A percentile compares a stretch with the other conserved stretches of the same genome.
phyloP scores from a whole-genome alignment of 768 basidiomycete genomes.

The Gloeophyllum trabeum region DNA sequence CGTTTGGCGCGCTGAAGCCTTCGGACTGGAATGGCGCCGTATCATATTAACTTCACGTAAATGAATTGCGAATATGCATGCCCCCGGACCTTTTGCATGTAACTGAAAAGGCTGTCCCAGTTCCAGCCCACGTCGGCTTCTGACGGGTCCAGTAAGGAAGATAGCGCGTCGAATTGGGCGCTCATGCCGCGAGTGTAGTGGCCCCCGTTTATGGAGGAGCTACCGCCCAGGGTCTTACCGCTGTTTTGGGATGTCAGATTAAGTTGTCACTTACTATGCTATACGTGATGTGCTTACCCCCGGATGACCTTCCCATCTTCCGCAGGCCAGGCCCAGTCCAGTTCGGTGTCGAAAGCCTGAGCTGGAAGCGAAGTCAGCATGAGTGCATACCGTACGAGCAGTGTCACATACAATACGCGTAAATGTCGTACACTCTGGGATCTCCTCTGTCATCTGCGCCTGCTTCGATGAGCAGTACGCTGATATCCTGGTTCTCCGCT shows the following conservation, averaged over 20 bases:
- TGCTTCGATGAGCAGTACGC: constrained; percentile 40
- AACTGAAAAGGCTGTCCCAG: constrained; percentile 17
- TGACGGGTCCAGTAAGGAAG: constrained; percentile 18
- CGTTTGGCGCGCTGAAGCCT: constrained; percentile 33
- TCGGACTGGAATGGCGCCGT: constrained; percentile 28
- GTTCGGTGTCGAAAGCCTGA: constrained; percentile 24
- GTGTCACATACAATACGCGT: no score
- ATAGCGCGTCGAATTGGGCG: constrained; percentile 34
- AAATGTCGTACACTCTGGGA: constrained; percentile 32
- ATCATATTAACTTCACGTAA: no score
- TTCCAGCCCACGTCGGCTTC: constrained; percentile 16
- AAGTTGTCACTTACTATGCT: no score
- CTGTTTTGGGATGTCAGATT: constrained; percentile 12
- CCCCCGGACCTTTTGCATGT: no score
- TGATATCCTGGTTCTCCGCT: constrained; percentile 28
- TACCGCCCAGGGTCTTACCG: constrained; percentile 31
- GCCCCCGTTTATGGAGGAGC: constrained; percentile 36
- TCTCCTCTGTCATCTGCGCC: constrained; percentile 35
- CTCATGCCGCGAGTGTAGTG: constrained; percentile 31
- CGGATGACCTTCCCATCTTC: constrained; percentile 27
- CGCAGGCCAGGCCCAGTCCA: constrained; percentile 36
- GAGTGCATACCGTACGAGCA: no score
- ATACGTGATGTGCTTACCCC: constrained; percentile 18
- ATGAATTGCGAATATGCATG: no score
- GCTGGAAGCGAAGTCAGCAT: no score